These are phyloP conservation scores for Capronia americana DNA, from an alignment of 2,329 filamentous ascomycete species.

Conservation along the genomic window DNA sequence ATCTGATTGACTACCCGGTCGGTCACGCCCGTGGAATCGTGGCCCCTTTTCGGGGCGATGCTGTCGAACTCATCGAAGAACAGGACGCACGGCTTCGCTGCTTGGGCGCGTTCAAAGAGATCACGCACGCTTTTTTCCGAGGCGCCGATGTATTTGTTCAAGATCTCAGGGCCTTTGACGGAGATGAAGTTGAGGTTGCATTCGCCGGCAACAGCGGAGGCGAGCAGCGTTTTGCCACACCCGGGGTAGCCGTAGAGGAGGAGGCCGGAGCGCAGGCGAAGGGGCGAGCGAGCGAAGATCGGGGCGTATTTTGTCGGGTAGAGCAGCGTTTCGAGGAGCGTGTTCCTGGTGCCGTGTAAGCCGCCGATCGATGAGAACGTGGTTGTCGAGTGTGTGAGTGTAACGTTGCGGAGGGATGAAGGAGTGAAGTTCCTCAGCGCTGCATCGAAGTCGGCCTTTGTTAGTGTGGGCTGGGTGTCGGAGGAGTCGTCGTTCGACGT, in stretches of 20 bases:
- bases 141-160: conserved; percentile 99
- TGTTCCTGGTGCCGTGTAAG: conserved; percentile 81
- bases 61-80: conserved; percentile 99
- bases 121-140: conserved; percentile 96
- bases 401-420: conserved; percentile 91
- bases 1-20: conserved; percentile 98
- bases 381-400: conserved; percentile 88
- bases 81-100: conserved; percentile 88
- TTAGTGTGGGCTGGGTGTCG: conserved; percentile 66
- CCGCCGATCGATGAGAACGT: conserved; percentile 94
- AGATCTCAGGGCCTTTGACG: conserved; percentile 95
- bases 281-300: conserved; percentile 93
- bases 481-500: conserved; percentile 43
- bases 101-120: conserved; percentile 88
- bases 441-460: conserved; percentile 76
- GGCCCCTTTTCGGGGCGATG: conserved; percentile 94
- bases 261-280: conserved; percentile 90
- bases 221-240: conserved; percentile 94
- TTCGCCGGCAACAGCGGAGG: conserved; percentile 95
- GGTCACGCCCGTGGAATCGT: conserved; percentile 97
- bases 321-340: conserved; percentile 91
- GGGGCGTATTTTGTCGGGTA: conserved; percentile 98
- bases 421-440: conserved; percentile 93
- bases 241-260: conserved; percentile 94
- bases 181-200: conserved; percentile 98